These are phyloP conservation scores for Kluyveromyces sp. DNA, from an alignment of 1,139 yeast species.

Conservation along the genomic window DNA sequence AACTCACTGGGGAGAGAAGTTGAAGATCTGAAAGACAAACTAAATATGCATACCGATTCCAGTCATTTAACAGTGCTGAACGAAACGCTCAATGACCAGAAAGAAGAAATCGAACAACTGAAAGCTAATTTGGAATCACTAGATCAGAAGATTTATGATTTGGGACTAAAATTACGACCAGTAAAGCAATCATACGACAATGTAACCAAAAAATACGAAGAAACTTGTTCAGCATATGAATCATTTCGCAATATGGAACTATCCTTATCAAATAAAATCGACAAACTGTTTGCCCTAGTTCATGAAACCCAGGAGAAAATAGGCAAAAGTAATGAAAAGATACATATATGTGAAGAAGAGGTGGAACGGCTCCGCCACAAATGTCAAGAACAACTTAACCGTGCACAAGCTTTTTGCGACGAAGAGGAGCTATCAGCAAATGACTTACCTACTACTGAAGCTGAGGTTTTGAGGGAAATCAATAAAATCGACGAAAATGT, in stretches of 20 bases:
- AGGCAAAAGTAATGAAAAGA: conserved; percentile 27
- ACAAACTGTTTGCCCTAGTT: not conserved
- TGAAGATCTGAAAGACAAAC: conserved; percentile 19
- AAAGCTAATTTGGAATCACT: conserved; percentile 26
- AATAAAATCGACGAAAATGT: conserved; percentile 32
- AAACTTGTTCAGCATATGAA: conserved; percentile 10
- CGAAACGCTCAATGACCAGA: conserved; percentile 27
- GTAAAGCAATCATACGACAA: conserved; percentile 20
- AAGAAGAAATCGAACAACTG: conserved; percentile 27
- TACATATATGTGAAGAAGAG: conserved; percentile 23
- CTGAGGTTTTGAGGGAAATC: conserved; percentile 35
- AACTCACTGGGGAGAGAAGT: conserved; percentile 19
- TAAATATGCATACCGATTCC: conserved; percentile 35
- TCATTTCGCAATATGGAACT: conserved; percentile 2
- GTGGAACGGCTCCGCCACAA: conserved; percentile 12
- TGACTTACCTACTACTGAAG: conserved; percentile 30
- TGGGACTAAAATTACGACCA: conserved; percentile 22
- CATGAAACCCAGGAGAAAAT: conserved; percentile 18
- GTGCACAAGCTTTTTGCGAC: conserved; percentile 34
- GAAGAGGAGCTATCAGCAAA: conserved; percentile 31
- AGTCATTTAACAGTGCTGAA: conserved; percentile 34
- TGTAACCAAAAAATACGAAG: conserved; percentile 1
- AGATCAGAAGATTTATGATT: conserved; percentile 20
- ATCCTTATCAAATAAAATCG: conserved; percentile 1
- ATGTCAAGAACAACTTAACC: conserved; percentile 20